Evolutionary conservation across 2,329 filamentous ascomycete species (phyloP).

Genomic region (Thelonectria rubi): DNA sequence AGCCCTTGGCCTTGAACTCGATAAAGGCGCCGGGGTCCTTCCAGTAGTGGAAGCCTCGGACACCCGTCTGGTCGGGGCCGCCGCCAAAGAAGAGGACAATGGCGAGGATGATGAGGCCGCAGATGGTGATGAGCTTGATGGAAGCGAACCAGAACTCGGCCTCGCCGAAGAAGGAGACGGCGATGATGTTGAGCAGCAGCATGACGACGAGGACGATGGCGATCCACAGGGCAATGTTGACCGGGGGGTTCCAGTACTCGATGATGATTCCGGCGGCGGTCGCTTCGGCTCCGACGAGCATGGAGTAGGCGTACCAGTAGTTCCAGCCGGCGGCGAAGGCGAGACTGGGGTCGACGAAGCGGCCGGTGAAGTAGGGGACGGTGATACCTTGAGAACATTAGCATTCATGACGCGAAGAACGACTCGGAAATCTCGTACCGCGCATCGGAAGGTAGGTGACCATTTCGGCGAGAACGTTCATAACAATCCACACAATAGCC

Average conservation of each 20-base stretch:
- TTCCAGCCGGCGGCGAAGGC: conserved; percentile 69
- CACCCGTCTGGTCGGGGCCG: conserved; percentile 58
- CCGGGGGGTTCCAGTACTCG: conserved; percentile 65
- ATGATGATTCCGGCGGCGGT: conserved; percentile 67
- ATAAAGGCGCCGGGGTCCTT: conserved; percentile 56
- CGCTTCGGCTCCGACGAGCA: conserved; percentile 66
- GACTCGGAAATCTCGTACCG: conserved; percentile 42
- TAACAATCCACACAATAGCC: conserved; percentile 61
- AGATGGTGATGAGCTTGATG: conserved; percentile 67
- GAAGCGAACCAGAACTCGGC: conserved; percentile 69
- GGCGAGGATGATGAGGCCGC: conserved; percentile 63
- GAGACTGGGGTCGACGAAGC: conserved; percentile 64
- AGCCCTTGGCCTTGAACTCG: conserved; percentile 57
- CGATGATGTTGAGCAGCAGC: conserved; percentile 64
- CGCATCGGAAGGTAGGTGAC: conserved; percentile 63
- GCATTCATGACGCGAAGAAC: neutral
- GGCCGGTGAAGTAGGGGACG: conserved; percentile 64
- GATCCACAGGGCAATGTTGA: conserved; percentile 67
- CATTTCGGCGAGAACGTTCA: conserved; percentile 66
- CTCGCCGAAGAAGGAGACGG: conserved; percentile 67
- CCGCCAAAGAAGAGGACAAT: conserved; percentile 61
- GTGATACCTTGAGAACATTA: conserved; percentile 61
- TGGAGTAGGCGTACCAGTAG: conserved; percentile 70
- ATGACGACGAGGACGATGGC: conserved; percentile 64
- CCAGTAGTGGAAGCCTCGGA: conserved; percentile 53